A percentile compares a stretch with the other conserved stretches of the same genome.
Evolutionary conservation across 106 monocot species (phyloP).

Genomic region (Narthecium ossifragum): DNA sequence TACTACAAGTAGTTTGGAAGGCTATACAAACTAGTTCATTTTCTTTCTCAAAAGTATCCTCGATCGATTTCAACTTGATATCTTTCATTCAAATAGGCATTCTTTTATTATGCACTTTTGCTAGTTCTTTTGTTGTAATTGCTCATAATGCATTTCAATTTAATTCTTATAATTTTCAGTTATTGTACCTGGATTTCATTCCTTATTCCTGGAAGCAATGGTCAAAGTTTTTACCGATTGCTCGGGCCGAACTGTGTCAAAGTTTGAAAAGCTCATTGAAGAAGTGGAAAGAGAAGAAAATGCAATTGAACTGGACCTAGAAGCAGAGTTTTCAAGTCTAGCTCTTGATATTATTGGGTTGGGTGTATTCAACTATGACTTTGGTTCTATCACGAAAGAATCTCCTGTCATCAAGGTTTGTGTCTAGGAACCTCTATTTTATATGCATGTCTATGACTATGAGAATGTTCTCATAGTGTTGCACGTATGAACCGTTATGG

Average conservation of each 20-base stretch:
- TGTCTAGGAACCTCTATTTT: not conserved
- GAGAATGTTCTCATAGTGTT: too few relatives aligned
- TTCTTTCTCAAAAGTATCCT: too few relatives aligned
- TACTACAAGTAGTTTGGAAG: too few relatives aligned
- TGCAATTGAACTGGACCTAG: constrained; percentile 80
- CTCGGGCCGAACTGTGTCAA: constrained; percentile 76
- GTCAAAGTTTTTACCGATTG: constrained; percentile 70
- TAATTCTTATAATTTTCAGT: constrained; percentile 42
- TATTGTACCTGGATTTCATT: constrained; percentile 95
- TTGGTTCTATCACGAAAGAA: constrained; percentile 91
- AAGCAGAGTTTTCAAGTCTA: constrained; percentile 97
- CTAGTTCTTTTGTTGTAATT: not conserved
- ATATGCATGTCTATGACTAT: not conserved
- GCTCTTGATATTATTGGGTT: constrained; percentile 96
- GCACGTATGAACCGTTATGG: too few relatives aligned
- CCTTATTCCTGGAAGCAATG: constrained; percentile 88
- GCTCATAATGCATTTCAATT: not conserved
- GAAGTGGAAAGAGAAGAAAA: constrained; percentile 9
- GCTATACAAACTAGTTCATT: too few relatives aligned
- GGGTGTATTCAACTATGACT: constrained; percentile 98
- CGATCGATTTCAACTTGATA: too few relatives aligned
- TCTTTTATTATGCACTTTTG: too few relatives aligned
- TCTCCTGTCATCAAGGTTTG: constrained; percentile 97
- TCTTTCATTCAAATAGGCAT: too few relatives aligned
- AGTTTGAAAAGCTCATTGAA: constrained; percentile 71